Base-by-base conservation (phyloP, 148 eudicot genomes). In the Diospyros lotus region DNA sequence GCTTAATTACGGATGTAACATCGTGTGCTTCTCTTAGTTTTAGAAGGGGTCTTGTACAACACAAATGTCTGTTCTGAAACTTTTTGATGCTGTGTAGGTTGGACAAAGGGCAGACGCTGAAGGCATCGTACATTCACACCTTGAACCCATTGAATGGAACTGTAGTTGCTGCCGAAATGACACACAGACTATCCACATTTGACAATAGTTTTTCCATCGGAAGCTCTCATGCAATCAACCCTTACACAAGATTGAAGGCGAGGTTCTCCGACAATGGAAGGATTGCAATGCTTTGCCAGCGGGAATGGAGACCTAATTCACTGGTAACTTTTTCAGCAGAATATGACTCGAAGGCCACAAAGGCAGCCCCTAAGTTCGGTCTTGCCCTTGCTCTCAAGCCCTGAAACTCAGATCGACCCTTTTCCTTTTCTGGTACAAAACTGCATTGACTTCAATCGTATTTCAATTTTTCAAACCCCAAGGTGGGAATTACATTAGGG, bases 281-380 rank as follows among this genome's bases (percentile, higher is more conserved):
- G 77, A 82, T 90, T 42, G 93, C 88, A 41, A 69, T 94, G 86
- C 84, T 90, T 17, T 87, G 86, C 75, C 98, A 94, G 66, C 85
- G 78, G 4, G 95, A 94, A 84, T 94, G 98, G 98, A 87, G 98
- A 84, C 95, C 98, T 1, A 88, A 87, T 75, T 94, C 98, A 1
- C 78, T 82, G 28, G 73, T 87, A 67, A 88, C 95, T 3, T 44
- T 94, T 50, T 91, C 98, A 63, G 92, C 87, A 48, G 97, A 91
- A 83, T 87, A 88, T 50, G 92, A 94, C 79, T 72, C 93, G n/a
- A 94, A 88, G 83, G 83, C 85, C 71, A 77, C 13, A 45, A 69
- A 62, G 17, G 80, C 86, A 46, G 69, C 87, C 4, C 84, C 91
- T 1, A 94, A 88, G 79, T 64, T 88, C 52, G 98, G 98, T 9